A percentile compares a stretch with the other conserved stretches of the same genome.
Conservation (phyloP, 2,329 filamentous ascomycete genomes). For the Periconia sp. region DNA sequence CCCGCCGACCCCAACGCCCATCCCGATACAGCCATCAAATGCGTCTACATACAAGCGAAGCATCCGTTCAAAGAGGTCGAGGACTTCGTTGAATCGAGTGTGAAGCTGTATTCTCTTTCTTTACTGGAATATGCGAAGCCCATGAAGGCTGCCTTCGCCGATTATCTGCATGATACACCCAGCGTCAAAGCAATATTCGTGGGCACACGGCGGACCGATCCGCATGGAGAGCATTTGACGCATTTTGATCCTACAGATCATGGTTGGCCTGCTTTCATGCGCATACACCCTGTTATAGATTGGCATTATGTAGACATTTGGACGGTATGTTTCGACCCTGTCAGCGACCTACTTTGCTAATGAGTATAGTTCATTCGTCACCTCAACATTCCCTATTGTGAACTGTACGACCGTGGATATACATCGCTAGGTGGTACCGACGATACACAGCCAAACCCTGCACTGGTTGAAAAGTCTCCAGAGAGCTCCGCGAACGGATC, state of each 20-base stretch:
- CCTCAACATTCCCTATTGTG: slow-evolving; percentile 79
- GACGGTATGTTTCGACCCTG: slow-evolving; percentile 63
- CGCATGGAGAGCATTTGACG: slow-evolving; percentile 76
- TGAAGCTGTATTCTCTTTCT: slow-evolving; percentile 70
- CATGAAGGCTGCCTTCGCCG: slow-evolving; percentile 79
- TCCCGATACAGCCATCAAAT: slow-evolving; percentile 59
- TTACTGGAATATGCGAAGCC: slow-evolving; percentile 73
- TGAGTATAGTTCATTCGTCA: slow-evolving; percentile 70
- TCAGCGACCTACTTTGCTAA: neutral
- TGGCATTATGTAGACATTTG: slow-evolving; percentile 97
- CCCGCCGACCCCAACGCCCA: slow-evolving; percentile 20
- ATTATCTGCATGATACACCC: slow-evolving; percentile 69
- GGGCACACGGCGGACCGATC: slow-evolving; percentile 87
- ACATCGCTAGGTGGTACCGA: slow-evolving; percentile 88
- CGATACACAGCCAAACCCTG: slow-evolving; percentile 89
- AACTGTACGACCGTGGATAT: slow-evolving; percentile 84
- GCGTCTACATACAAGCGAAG: slow-evolving; percentile 84
- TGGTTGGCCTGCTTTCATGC: slow-evolving; percentile 90
- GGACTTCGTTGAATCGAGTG: slow-evolving; percentile 72
- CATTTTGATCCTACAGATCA: slow-evolving; percentile 86
- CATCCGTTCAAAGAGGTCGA: slow-evolving; percentile 87
- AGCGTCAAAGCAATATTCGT: slow-evolving; percentile 79
- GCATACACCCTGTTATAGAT: slow-evolving; percentile 93
- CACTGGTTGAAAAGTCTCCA: slow-evolving; percentile 39
- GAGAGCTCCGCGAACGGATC: slow-evolving; percentile 16